phyloP scores from a whole-genome alignment of 2,329 filamentous ascomycete species.

The Emergomyces pasteurianus region DNA sequence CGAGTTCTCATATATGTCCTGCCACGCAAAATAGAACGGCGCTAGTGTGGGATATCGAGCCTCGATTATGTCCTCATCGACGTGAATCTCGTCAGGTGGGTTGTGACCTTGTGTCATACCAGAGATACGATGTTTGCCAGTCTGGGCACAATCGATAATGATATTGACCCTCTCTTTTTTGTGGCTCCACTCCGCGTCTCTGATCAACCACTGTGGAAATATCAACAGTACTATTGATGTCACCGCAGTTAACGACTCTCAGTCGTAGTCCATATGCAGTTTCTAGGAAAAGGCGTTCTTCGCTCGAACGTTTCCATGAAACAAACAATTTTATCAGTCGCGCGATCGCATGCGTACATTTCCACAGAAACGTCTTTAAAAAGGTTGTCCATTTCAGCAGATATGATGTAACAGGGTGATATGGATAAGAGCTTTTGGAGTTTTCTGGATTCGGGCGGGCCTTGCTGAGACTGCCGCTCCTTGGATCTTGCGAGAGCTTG shows the following conservation, averaged over 20 bases:
- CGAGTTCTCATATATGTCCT: conserved; percentile 1
- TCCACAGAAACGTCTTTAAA: background rate
- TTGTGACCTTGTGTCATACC: conserved; percentile 1
- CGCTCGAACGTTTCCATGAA: background rate
- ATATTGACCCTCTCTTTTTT: background rate
- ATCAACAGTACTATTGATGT: background rate
- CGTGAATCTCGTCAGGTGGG: background rate
- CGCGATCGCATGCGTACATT: background rate
- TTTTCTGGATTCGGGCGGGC: background rate
- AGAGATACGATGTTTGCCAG: conserved; percentile 5
- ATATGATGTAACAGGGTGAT: background rate
- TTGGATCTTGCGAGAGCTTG: background rate
- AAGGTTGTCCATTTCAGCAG: background rate
- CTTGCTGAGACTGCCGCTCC: background rate
- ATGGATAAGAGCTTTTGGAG: background rate
- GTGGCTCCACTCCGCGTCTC: background rate
- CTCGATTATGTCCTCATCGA: conserved; percentile 3
- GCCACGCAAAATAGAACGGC: conserved; percentile 5
- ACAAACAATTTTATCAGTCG: background rate
- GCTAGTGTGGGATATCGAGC: conserved; percentile 2
- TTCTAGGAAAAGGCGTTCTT: background rate
- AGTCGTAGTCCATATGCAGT: background rate
- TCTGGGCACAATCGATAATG: conserved; percentile 11
- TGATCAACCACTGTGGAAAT: background rate
- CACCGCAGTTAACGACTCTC: background rate